Evolutionary conservation across 768 basidiomycete genomes (phyloP), one percentile per base, ranked within the genome.

Genomic region (Tephrocybe sp.): DNA sequence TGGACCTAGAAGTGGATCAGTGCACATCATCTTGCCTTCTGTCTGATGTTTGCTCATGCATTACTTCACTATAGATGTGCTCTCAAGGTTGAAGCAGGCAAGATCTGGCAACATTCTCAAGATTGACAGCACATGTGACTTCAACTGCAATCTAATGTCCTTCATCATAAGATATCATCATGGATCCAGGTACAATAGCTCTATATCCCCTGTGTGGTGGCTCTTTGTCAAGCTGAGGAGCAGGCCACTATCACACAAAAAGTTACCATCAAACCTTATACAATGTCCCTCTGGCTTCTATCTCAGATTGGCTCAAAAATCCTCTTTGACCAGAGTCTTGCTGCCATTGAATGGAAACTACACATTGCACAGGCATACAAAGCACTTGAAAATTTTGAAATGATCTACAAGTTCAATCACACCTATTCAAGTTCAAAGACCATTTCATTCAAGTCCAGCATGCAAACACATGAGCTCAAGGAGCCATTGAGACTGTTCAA

Each of bases 341-440:
- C 45, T 1, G 2, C 2, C 0, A 47, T 38, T 17, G 45, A 38
- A 20, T 47, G 45, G 45, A 47, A 38, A 11, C 36, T 47, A 4
- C 45, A 42, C 7, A 12, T 23, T 14, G 53, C 50, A 3, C 53
- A 58, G 26, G 50, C 50, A 2, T 50, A 55, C 4, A 45, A 55
- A 15, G 53, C 45, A 14, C 50, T 58, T 6, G 57, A 54, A 0
- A 28, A 30, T 4, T 55, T 12, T 47, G 57, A 1, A 30, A 21
- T 7, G 37, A 50, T 24, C 37, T 58, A 1, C 57, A 53, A 8
- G 18, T 58, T 9, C 45, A 36, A 0, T 48, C 53, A 12, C 48
- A 53, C 23, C 50, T 58, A 2, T 48, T 2, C 28, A 51, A 26
- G 23, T 50, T 55, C 36, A 58, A 58, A 33, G 48, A 58, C 32